A percentile compares a stretch with the other conserved stretches of the same genome.
These are phyloP conservation scores for Fusarium scirpi DNA, from an alignment of 2,329 filamentous ascomycete genomes.

Conservation along the genomic window DNA sequence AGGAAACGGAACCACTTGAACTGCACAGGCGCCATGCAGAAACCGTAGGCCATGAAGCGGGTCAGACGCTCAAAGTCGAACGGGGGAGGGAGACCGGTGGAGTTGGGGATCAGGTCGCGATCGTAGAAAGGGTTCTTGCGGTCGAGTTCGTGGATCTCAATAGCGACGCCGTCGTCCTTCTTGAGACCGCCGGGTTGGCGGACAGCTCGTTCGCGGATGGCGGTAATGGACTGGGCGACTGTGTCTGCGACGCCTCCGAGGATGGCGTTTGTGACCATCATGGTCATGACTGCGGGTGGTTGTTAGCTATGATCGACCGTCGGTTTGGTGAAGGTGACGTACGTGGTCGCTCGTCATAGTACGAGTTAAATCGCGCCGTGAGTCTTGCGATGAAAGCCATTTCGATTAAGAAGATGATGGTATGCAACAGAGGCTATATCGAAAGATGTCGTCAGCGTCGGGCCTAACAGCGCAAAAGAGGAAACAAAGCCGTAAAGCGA, in stretches of 20 bases:
- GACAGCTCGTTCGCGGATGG: slow-evolving; percentile 76
- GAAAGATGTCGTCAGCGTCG: slow-evolving; percentile 36
- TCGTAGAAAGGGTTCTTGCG: slow-evolving; percentile 78
- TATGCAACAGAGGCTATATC: slow-evolving; percentile 84
- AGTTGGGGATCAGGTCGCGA: slow-evolving; percentile 74
- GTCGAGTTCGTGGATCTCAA: slow-evolving; percentile 90
- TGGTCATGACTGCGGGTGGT: slow-evolving; percentile 79
- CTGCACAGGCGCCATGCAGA: slow-evolving; percentile 94
- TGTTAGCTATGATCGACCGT: slow-evolving; percentile 4
- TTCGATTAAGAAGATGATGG: slow-evolving; percentile 86
- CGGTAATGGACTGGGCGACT: slow-evolving; percentile 91
- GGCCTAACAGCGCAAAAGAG: slow-evolving; percentile 13
- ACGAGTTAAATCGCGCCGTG: slow-evolving; percentile 88
- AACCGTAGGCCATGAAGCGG: slow-evolving; percentile 97
- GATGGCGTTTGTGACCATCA: slow-evolving; percentile 98
- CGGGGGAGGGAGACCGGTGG: slow-evolving; percentile 74
- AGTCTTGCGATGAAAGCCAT: slow-evolving; percentile 87
- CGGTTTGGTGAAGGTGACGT: slow-evolving; percentile 47
- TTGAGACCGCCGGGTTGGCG: slow-evolving; percentile 70
- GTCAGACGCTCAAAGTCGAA: slow-evolving; percentile 97
- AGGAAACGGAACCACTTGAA: slow-evolving; percentile 97
- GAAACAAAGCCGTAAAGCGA: not conserved
- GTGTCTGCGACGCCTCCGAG: slow-evolving; percentile 97
- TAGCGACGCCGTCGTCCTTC: slow-evolving; percentile 79
- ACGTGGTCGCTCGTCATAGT: slow-evolving; percentile 92